phyloP scores from a whole-genome alignment of 164 flowering plant genomes.

The Sextonia rubra region DNA sequence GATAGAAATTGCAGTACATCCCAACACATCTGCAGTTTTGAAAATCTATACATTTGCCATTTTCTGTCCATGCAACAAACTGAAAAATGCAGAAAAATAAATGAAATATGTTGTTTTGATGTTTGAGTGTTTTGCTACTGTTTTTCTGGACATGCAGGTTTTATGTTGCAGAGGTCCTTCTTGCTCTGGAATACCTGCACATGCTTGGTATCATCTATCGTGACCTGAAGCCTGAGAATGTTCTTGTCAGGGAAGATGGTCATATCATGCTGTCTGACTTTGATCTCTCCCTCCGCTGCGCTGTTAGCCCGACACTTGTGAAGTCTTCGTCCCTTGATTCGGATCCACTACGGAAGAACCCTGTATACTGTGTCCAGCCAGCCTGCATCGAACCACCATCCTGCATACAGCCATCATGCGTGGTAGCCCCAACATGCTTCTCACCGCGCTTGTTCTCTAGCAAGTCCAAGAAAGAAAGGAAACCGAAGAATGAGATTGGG shows the following conservation, averaged over 20 bases:
- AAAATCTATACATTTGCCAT: neutral
- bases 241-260: constrained; percentile 90
- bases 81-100: neutral
- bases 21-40: no score
- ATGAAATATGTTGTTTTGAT: neutral
- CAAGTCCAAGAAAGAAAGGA: constrained; percentile 74
- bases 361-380: constrained; percentile 72
- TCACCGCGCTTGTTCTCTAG: constrained; percentile 68
- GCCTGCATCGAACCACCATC: constrained; percentile 56
- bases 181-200: constrained; percentile 85
- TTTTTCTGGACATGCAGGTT: constrained; percentile 46
- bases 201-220: constrained; percentile 91
- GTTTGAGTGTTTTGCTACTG: neutral
- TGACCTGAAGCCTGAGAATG: constrained; percentile 92
- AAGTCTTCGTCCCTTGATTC: constrained; percentile 49
- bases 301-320: constrained; percentile 77
- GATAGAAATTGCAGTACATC: no score
- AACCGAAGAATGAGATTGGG: constrained; percentile 53
- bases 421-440: constrained; percentile 68
- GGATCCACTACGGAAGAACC: constrained; percentile 52
- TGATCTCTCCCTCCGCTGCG: constrained; percentile 84
- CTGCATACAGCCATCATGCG: constrained; percentile 84
- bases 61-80: neutral
- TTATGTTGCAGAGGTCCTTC: constrained; percentile 80
- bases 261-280: constrained; percentile 94